Base-by-base conservation (phyloP, 2,329 filamentous ascomycete species). In the Cercospora citrullina region DNA sequence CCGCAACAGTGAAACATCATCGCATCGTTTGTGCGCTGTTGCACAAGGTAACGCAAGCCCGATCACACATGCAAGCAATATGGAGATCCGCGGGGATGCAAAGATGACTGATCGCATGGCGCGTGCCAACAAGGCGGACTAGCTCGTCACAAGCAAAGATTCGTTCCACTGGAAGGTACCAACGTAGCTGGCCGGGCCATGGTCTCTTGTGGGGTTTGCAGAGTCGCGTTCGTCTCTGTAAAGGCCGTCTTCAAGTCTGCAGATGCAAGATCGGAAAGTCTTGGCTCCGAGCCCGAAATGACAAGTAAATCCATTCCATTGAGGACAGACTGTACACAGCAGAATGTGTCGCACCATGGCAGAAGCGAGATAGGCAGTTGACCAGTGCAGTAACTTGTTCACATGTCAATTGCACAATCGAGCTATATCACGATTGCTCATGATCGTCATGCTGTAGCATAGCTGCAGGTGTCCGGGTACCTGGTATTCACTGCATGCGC, bases 11-110 rank as follows among this genome's bases (percentile, higher is more conserved):
- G 31, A 63, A 63, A 21, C 42, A 33, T 16, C 28, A 42, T 28
- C 28, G 45, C 26, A 26, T 55, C 59, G 59, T 42, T 36, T 61
- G 59, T 61, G 39, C 33, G 23, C 16, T 23, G 33, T 23, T 31
- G 55, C 60, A 61, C 60, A 59, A 53, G 60, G 65, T 60, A 18
- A 61, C 59, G 58, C 64, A 61, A 66, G 36, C 28, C 21, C 60
- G 65, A 63, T 67, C 65, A 30, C 36, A 63, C 36, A 36, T 67
- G 65, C 65, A 67, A 36, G 65, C 31, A 60, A 60, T 59, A 63
- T 63, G 65, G 65, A 63, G 60, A 63, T 64, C 60, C 51, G 55
- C 26, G 65, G 65, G 65, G 51, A 39, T 63, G 31, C 31, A 30
- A 63, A 59, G 30, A 31, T 55, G 53, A 59, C 31, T 23, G 59